Percentiles rank a stretch among this genome's conserved stretches.
These are phyloP conservation scores for Arthrobotrys musiformis DNA, from an alignment of 2,329 filamentous ascomycete genomes.

Conservation along the genomic window DNA sequence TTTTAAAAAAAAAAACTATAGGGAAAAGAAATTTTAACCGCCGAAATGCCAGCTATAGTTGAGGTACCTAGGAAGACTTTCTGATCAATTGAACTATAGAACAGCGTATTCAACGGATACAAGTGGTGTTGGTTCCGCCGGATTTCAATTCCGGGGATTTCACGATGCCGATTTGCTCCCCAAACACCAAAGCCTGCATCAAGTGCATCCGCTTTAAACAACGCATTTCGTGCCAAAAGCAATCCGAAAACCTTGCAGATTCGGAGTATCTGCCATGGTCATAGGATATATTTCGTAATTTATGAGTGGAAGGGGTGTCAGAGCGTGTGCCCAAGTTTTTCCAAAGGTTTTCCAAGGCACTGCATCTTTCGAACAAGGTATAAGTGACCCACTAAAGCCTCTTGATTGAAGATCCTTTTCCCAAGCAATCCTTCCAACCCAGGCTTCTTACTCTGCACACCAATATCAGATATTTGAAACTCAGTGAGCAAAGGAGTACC, in stretches of 20 bases:
- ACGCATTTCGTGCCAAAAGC: constrained; percentile 25
- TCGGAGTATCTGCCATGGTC: neutral
- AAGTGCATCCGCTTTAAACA: constrained; percentile 13
- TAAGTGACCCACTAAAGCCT: neutral
- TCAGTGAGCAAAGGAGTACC: neutral
- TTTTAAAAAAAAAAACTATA: no score
- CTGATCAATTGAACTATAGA: neutral
- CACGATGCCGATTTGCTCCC: constrained; percentile 37
- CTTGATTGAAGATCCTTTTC: constrained; percentile 32
- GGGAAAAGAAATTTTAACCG: neutral
- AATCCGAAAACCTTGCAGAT: constrained; percentile 6
- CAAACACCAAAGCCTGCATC: neutral
- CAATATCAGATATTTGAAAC: constrained; percentile 22
- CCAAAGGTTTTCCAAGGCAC: constrained; percentile 20
- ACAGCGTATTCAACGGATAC: neutral
- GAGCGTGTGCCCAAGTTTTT: neutral
- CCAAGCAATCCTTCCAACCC: constrained; percentile 9
- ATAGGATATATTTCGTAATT: neutral
- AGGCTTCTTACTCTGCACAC: neutral
- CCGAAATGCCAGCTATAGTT: no score
- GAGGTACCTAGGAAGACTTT: neutral
- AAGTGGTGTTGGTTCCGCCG: neutral
- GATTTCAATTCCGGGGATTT: constrained; percentile 22
- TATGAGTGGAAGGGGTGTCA: neutral
- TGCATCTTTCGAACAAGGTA: neutral